A percentile compares a stretch with the other conserved stretches of the same genome.
Evolutionary conservation across 768 basidiomycete species (phyloP).

Genomic region (Guyanaporus albipodus): DNA sequence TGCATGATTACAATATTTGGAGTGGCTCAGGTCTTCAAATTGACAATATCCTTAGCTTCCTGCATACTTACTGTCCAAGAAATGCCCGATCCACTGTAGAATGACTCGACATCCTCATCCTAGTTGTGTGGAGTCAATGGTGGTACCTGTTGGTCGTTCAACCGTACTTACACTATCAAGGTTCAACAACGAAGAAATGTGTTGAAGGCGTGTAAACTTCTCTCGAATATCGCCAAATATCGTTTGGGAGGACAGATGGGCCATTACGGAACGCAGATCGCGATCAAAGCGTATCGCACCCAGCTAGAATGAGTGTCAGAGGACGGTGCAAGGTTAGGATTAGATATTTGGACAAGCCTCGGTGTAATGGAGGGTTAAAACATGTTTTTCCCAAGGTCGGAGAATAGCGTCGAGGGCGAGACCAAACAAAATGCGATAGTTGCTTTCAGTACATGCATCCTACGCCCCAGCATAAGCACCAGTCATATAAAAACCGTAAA

Average conservation of each 20-base stretch:
- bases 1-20: neutral
- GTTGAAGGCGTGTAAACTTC: constrained; percentile 88
- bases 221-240: constrained; percentile 87
- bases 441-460: constrained; percentile 85
- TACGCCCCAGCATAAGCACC: constrained; percentile 28
- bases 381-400: constrained; percentile 93
- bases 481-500: neutral
- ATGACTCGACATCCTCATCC: constrained; percentile 95
- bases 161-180: constrained; percentile 57
- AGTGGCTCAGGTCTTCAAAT: constrained; percentile 43
- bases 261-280: constrained; percentile 79
- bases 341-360: constrained; percentile 59
- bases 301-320: constrained; percentile 47
- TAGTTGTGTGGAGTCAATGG: constrained; percentile 28
- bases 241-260: constrained; percentile 85
- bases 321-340: neutral
- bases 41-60: constrained; percentile 70
- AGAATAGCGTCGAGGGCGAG: constrained; percentile 83
- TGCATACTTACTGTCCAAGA: constrained; percentile 77
- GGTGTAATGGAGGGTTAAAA: constrained; percentile 76
- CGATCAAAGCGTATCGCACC: constrained; percentile 95
- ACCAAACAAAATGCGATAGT: constrained; percentile 83
- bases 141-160: neutral
- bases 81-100: constrained; percentile 91
- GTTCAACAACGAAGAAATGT: constrained; percentile 89